Percentiles rank a stretch among this genome's conserved stretches.
Conservation (phyloP, 768 basidiomycete species). For the Agrocybe chaxingu region DNA sequence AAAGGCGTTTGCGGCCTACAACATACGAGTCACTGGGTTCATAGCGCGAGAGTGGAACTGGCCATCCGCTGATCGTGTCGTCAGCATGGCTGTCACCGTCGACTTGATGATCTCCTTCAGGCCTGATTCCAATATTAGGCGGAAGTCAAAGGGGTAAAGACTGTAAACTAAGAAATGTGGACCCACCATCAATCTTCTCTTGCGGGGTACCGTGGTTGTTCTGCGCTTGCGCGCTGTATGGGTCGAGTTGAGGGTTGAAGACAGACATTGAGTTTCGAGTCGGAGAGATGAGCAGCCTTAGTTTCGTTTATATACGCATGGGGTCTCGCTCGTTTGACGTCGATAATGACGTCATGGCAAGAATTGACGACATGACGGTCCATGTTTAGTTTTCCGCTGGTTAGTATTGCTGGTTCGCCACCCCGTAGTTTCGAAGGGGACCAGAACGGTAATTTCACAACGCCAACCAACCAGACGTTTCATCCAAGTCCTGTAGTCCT, state of each 20-base stretch:
- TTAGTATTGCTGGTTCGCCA: too few species aligned
- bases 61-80: constrained; percentile 66
- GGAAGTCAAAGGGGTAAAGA: neutral
- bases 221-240: constrained; percentile 66
- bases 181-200: constrained; percentile 65
- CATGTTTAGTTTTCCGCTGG: too few species aligned
- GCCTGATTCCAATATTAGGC: constrained; percentile 31
- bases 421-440: too few species aligned
- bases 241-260: constrained; percentile 50
- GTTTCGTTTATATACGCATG: neutral
- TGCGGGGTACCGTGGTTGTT: constrained; percentile 52
- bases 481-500: too few species aligned
- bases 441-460: too few species aligned
- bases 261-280: constrained; percentile 18
- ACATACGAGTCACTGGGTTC: constrained; percentile 65
- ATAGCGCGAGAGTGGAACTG: constrained; percentile 79
- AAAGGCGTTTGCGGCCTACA: neutral
- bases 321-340: neutral
- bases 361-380: neutral
- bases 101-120: constrained; percentile 63
- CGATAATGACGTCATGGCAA: neutral
- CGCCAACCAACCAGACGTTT: too few species aligned
- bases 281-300: too few species aligned
- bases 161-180: neutral
- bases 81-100: constrained; percentile 72